Percentiles rank a stretch among this genome's conserved stretches.
Evolutionary conservation across 2,329 filamentous ascomycete genomes (phyloP).

Genomic region (Ophiocordyceps camponoti-floridani): DNA sequence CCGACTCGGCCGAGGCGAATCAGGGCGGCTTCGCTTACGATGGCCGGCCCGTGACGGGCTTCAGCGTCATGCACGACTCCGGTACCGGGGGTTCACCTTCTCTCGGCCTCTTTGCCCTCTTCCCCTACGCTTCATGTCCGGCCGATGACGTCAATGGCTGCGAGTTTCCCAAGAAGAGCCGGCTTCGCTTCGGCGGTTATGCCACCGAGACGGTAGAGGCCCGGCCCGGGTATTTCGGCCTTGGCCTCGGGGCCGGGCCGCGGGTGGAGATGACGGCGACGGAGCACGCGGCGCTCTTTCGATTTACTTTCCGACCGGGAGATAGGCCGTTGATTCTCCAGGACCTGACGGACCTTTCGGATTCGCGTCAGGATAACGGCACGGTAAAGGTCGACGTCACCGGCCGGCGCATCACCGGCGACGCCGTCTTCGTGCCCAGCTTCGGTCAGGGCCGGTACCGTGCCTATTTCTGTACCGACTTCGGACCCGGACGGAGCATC

Average conservation of each 20-base stretch:
- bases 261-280: constrained; percentile 49
- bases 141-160: constrained; percentile 44
- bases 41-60: constrained; percentile 29
- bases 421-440: constrained; percentile 42
- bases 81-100: constrained; percentile 41
- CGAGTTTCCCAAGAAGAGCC: constrained; percentile 32
- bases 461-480: constrained; percentile 50
- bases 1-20: constrained; percentile 28
- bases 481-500: constrained; percentile 34
- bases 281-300: constrained; percentile 47
- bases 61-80: constrained; percentile 39
- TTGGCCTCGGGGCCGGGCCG: constrained; percentile 39
- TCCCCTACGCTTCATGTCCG: constrained; percentile 44
- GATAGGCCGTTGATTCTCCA: constrained; percentile 42
- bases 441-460: constrained; percentile 45
- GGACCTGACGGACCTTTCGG: constrained; percentile 45
- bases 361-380: constrained; percentile 39
- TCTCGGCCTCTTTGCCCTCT: constrained; percentile 57
- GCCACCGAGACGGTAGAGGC: constrained; percentile 32
- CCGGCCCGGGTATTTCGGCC: constrained; percentile 46
- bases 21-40: constrained; percentile 40
- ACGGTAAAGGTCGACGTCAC: constrained; percentile 32
- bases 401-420: constrained; percentile 45
- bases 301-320: constrained; percentile 35
- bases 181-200: constrained; percentile 23